Evolutionary conservation across 805 yeast genomes (phyloP), one percentile per base, ranked within the genome.

Genomic region (Candida sphagnicola): DNA sequence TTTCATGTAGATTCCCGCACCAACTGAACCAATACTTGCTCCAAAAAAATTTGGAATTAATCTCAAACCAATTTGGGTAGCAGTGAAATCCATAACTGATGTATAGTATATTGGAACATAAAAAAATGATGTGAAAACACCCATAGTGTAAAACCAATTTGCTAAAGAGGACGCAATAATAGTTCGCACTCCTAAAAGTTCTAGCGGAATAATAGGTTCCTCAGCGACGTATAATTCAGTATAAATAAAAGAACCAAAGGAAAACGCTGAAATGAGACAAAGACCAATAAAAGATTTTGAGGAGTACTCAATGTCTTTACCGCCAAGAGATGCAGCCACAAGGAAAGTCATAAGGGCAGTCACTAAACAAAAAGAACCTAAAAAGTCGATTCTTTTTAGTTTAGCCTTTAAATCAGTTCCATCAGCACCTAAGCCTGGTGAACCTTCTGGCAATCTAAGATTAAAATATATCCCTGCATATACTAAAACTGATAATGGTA

Each of bases 111-210:
- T 70, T 1, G 96, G 96, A 3, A 80, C 70, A 57, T 80, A 86
- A 61, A 72, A 87, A 39, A 86, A 54, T 46, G 71, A 69, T 1
- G 88, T 65, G 54, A 75, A 84, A 13, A 75, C 72, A 1, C 78
- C 71, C 84, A 85, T 85, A 5, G 87, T 78, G 56, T 73, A 68
- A 48, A 84, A 80, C 78, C 85, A 78, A 56, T 81, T 82, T 31
- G 82, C 72, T 39, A 85, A 61, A 0, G 88, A 79, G 0, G 86
- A 78, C 6, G 82, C 71, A 24, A 80, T 56, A 14, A 85, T 74
- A 0, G 91, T 82, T 44, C 80, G 65, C 47, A 78, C 71, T 5
- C 62, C 59, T 46, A 84, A 61, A 35, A 85, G 58, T n/a, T 65
- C 59, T 28, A 84, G 65, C 1, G 91, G 90, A 38, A 84, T 67